A percentile compares a stretch with the other conserved stretches of the same genome.
Evolutionary conservation across 208 protist species (phyloP).

Genomic region (Acanthamoeba triangularis): DNA sequence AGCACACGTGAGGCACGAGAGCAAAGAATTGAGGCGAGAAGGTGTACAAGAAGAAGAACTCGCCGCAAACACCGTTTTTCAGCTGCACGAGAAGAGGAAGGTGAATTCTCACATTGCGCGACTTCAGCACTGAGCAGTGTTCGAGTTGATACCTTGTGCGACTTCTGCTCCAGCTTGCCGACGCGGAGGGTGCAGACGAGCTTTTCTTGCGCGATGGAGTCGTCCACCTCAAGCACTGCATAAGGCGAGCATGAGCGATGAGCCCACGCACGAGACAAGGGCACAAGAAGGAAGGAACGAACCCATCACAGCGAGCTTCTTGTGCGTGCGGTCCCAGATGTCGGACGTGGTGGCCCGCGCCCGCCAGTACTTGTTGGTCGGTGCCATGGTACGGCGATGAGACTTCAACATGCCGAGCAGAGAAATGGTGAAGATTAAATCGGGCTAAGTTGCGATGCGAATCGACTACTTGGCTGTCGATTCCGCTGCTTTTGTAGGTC

Average conservation of each 20-base stretch:
- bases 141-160: neutral
- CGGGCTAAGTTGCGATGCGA: neutral
- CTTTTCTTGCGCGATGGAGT: conserved; percentile 9
- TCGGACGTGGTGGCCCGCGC: neutral
- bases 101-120: neutral
- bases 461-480: neutral
- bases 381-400: conserved; percentile 17
- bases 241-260: neutral
- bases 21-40: neutral
- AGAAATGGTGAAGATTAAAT: neutral
- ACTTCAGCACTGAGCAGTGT: neutral
- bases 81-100: neutral
- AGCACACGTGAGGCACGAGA: neutral
- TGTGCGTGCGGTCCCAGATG: conserved; percentile 49
- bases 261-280: neutral
- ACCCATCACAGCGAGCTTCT: conserved; percentile 55
- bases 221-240: conserved; percentile 23
- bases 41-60: conserved; percentile 7
- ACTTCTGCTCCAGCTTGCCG: conserved; percentile 2
- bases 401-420: conserved; percentile 24
- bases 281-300: neutral
- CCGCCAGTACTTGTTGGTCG: conserved; percentile 20
- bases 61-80: neutral
- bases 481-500: neutral
- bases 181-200: conserved; percentile 19